A percentile compares a stretch with the other conserved stretches of the same genome.
phyloP scores from a whole-genome alignment of 176 grass and related monocot genomes.

The Carex myosuroides region DNA sequence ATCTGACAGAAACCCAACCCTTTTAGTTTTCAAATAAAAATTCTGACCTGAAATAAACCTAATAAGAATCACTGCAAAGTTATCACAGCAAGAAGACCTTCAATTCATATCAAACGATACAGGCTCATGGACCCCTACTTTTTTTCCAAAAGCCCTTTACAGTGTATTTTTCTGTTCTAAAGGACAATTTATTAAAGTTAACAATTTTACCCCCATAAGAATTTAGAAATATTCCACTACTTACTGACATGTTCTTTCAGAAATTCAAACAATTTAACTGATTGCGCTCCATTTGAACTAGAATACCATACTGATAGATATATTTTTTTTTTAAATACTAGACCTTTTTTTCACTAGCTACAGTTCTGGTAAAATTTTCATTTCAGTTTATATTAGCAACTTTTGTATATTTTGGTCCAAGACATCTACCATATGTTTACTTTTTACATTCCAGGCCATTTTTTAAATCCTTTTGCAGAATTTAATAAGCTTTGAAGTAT shows the following conservation, averaged over 20 bases:
- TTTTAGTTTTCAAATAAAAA: not conserved
- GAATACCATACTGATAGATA: not conserved
- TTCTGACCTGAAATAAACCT: not conserved
- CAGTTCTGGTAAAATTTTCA: not conserved
- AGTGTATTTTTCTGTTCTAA: too few species aligned
- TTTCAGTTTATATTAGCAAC: not conserved
- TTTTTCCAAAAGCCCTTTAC: too few species aligned
- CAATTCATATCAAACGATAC: too few species aligned
- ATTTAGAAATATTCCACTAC: too few species aligned
- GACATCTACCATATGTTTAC: not conserved
- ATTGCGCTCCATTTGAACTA: not conserved
- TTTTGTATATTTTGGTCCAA: not conserved
- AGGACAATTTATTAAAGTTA: too few species aligned
- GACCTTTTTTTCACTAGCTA: not conserved
- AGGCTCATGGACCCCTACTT: too few species aligned
- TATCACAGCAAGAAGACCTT: too few species aligned
- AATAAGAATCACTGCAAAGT: not conserved
- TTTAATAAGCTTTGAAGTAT: not conserved
- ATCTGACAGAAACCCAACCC: not conserved
- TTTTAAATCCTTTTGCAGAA: not conserved
- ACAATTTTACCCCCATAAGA: too few species aligned
- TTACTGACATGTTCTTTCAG: not conserved
- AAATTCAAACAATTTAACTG: not conserved
- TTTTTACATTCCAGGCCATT: not conserved
- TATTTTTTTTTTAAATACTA: not conserved